Conservation (phyloP, 2,329 filamentous ascomycete genomes). For the Thielaviopsis punctulata region DNA sequence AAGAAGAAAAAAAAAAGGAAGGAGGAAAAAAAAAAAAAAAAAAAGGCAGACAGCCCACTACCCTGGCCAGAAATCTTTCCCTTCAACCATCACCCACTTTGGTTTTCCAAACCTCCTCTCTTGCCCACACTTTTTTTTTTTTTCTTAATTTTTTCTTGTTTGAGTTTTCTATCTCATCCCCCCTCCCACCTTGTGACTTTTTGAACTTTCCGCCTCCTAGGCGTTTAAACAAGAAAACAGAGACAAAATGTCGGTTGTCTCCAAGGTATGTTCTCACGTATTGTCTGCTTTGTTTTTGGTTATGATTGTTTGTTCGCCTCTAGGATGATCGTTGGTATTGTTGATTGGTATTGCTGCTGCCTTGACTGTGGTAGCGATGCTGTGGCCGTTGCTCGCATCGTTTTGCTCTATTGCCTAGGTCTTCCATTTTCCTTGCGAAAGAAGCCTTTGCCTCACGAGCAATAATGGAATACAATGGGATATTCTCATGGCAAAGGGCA, state of each 20-base stretch:
- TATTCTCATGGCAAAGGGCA: too few species aligned
- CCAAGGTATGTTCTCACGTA: constrained; percentile 33
- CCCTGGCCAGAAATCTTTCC: constrained; percentile 11
- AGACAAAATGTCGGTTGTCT: constrained; percentile 46
- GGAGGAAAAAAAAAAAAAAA: constrained; percentile 6
- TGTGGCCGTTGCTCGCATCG: not conserved
- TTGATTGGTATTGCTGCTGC: not conserved
- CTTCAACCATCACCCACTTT: constrained; percentile 9
- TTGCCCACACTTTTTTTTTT: constrained; percentile 9
- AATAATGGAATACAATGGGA: too few species aligned
- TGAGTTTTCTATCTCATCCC: constrained; percentile 9
- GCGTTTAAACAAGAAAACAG: constrained; percentile 18
- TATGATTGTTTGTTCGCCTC: not conserved
- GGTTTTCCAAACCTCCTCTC: constrained; percentile 12
- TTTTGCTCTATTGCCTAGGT: not conserved
- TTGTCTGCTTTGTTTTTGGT: not conserved
- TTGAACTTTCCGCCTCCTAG: constrained; percentile 12
- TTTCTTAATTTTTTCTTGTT: constrained; percentile 8
- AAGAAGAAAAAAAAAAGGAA: not conserved
- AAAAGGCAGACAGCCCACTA: constrained; percentile 6
- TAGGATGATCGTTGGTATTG: not conserved
- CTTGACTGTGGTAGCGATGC: not conserved
- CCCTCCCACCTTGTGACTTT: constrained; percentile 12
- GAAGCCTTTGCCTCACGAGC: too few species aligned
- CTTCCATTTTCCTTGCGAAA: not conserved